phyloP scores from a whole-genome alignment of 371 early-diverging fungal species.

The Mortierella polycephala region DNA sequence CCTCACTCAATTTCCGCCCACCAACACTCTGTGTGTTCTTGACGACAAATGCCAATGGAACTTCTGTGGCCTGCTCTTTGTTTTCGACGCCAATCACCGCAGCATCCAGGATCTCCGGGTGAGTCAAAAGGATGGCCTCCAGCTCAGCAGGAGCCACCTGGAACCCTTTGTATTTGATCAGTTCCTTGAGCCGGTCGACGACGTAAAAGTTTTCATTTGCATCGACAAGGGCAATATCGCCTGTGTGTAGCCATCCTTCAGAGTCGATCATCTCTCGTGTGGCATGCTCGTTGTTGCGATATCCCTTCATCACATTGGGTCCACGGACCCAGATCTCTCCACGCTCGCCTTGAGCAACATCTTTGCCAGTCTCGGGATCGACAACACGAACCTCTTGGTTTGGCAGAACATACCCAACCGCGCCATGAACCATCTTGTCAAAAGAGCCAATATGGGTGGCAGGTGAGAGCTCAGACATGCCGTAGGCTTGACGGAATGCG shows the following conservation, averaged over 20 bases:
- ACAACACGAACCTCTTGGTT: constrained; percentile 56
- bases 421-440: constrained; percentile 55
- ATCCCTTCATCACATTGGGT: constrained; percentile 73
- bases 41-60: constrained; percentile 82
- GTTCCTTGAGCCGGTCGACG: constrained; percentile 78
- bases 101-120: constrained; percentile 74
- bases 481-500: constrained; percentile 74
- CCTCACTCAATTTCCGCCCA: constrained; percentile 45
- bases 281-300: constrained; percentile 70
- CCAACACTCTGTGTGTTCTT: constrained; percentile 1
- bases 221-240: constrained; percentile 81
- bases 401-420: constrained; percentile 74
- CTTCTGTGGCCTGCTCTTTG: constrained; percentile 70
- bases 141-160: constrained; percentile 80
- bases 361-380: constrained; percentile 49
- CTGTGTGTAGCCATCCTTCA: constrained; percentile 82
- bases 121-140: constrained; percentile 75
- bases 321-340: constrained; percentile 85
- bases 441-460: constrained; percentile 17
- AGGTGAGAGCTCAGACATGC: constrained; percentile 71
- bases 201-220: constrained; percentile 65
- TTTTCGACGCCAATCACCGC: constrained; percentile 74
- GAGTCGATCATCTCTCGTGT: constrained; percentile 72
- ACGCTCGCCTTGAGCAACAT: constrained; percentile 55
- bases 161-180: constrained; percentile 81